Evolutionary conservation across 345 rosid genomes (phyloP), one percentile per base, ranked within the genome.

Genomic region (Hibiscus trionum): DNA sequence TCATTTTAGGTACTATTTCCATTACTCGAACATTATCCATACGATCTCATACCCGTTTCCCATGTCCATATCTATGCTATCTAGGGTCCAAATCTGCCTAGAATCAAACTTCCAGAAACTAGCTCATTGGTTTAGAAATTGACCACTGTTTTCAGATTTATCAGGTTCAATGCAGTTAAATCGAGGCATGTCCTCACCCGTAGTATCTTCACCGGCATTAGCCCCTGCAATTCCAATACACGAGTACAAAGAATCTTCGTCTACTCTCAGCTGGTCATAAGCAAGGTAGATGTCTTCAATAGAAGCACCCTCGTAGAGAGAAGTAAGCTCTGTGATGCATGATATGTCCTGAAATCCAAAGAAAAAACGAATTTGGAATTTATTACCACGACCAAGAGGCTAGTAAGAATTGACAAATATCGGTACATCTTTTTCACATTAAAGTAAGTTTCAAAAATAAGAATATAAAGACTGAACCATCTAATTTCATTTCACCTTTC

Each of bases 211-310:
- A 26, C 95, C 88, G 52, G 97, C 87, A 80, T 96, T 91, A 70
- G 79, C 82, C n/a, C 99, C 98, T 9, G 99, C 98, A 68, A 96
- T 77, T 69, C 98, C 99, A 57, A 91, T 82, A 81, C 99, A 96
- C 15, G 99, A 91, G 79, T 96, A 91, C 75, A 93, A 69, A 39
- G 88, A 91, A 81, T 86, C 83, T 24, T 96, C 98, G 63, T 88
- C 97, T 24, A 96, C 85, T 78, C 79, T 96, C 76, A 96, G 80
- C 71, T 96, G 98, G 69, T 89, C 88, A 58, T 93, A 93, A 14
- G 99, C 99, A 16, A 89, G 59, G 78, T 91, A 88, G 73, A 96
- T 72, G 84, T 93, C 99, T 77, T 93, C 97, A 11, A 91, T 84
- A 47, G 93, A 85, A 75, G 98, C 91, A 75, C 88, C 90, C 80